phyloP scores from a whole-genome alignment of 345 rosid species.

The Ricinus communis region DNA sequence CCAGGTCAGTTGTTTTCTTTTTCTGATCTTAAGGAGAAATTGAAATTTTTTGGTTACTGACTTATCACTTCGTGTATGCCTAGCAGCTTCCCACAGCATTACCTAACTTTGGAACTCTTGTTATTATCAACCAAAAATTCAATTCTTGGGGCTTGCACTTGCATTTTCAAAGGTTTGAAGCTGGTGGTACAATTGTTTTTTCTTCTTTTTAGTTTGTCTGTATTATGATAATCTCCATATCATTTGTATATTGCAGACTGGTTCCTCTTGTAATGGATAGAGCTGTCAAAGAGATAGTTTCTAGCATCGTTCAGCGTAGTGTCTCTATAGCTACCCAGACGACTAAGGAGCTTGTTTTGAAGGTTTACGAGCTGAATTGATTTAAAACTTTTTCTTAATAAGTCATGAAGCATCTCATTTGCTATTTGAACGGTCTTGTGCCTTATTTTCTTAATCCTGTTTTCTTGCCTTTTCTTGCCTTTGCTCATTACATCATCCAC shows the following conservation, averaged over 20 bases:
- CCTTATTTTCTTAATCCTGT: neutral
- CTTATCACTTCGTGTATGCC: conserved; percentile 12
- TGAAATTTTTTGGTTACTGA: conserved; percentile 14
- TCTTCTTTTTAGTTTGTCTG: conserved; percentile 6
- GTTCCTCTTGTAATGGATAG: conserved; percentile 93
- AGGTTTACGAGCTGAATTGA: conserved; percentile 50
- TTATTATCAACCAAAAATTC: conserved; percentile 80
- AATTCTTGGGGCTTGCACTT: conserved; percentile 63
- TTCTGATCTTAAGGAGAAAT: neutral
- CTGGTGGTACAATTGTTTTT: conserved; percentile 3
- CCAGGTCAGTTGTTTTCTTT: conserved; percentile 37
- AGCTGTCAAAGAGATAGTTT: conserved; percentile 90
- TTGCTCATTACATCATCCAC: neutral
- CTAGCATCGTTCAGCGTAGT: conserved; percentile 93
- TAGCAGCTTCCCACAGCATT: conserved; percentile 71
- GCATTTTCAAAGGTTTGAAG: conserved; percentile 87
- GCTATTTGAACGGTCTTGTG: neutral
- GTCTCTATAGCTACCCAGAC: conserved; percentile 98
- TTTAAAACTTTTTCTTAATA: neutral
- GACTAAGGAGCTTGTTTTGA: conserved; percentile 93
- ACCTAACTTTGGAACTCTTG: conserved; percentile 78
- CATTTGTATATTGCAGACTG: conserved; percentile 45
- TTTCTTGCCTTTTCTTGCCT: conserved; percentile 5
- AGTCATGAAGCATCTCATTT: conserved; percentile 13
- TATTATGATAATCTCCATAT: neutral